Evolutionary conservation across 1,284 basidiomycete genomes (phyloP), one percentile per base, ranked within the genome.

Genomic region (Ustilago esculenta): DNA sequence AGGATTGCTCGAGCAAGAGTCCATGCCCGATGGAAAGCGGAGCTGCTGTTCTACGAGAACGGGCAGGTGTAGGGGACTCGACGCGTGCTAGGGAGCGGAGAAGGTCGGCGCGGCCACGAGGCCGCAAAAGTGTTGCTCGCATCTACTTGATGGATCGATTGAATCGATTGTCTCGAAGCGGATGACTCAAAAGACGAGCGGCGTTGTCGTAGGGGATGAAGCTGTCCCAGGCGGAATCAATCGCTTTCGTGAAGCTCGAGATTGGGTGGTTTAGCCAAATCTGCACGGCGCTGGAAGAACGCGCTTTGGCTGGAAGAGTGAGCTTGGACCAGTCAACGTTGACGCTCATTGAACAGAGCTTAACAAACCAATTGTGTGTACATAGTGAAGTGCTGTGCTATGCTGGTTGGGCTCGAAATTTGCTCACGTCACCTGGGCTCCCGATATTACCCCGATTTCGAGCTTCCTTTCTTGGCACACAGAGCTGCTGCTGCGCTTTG

Each of bases 91-190:
- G 12, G 35, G 41, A 32, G 12, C 53, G 44, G 15, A 53, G 17
- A 14, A 56, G 35, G 20, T 48, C 40, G 44, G n/a, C 30, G 42
- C 46, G 46, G 50, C 32, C 46, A 33, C 51, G 54, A 37, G 50
- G 46, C 61, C 54, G 45, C 46, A 65, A 37, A 10, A 54, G 9
- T 25, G 55, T 27, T 32, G 50, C 21, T 42, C 46, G 55, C 61
- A 65, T 65, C 39, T 46, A 29, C 30, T 9, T 4, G 20, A 21
- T 37, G 39, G 21, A 7, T 5, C 34, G 32, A 42, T 21, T 37
- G 39, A 21, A 7, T 5, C 34, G 32, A 42, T 21, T 8, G 33
- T 29, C 23, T n/a, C 18, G 18, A 48, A 14, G 37, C 7, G 8
- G 11, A 21, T 39, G 37, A 36, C 24, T 25, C 4, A 23, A 14